Conservation (phyloP, 306 rosid genomes). For the Begonia fuchsioides region DNA sequence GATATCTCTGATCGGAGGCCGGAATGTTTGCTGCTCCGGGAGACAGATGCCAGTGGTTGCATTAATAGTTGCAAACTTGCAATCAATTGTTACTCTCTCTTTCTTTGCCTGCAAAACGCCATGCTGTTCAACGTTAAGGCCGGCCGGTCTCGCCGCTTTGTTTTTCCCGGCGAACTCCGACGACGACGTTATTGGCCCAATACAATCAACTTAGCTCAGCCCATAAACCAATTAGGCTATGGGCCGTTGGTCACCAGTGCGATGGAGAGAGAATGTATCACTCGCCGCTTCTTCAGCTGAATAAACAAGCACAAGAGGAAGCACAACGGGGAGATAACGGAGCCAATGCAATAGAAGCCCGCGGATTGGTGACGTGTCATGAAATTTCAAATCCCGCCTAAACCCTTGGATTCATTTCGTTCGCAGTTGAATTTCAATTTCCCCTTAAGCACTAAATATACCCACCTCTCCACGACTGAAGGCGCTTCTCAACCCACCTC, state of each 20-base stretch:
- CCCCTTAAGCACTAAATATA: constrained; percentile 26
- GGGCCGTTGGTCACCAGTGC: not conserved
- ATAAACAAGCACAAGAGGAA: constrained; percentile 11
- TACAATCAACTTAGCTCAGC: not conserved
- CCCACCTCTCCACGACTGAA: constrained; percentile 12
- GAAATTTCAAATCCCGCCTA: constrained; percentile 76
- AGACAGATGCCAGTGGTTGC: too few species aligned
- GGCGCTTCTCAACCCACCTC: constrained; percentile 1
- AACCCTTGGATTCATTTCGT: constrained; percentile 63
- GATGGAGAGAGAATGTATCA: not conserved
- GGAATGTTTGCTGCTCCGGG: constrained; percentile 78
- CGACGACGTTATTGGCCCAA: too few species aligned
- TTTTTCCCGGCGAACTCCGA: too few species aligned
- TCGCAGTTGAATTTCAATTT: constrained; percentile 83
- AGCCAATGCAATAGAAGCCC: constrained; percentile 22
- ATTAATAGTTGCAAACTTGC: too few species aligned
- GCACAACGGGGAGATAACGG: not conserved
- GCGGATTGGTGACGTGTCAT: constrained; percentile 61
- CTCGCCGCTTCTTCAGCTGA: not conserved
- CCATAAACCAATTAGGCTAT: not conserved
- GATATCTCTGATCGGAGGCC: constrained; percentile 84
- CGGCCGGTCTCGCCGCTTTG: too few species aligned
- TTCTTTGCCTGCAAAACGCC: too few species aligned
- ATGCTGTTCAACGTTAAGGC: too few species aligned
- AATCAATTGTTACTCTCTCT: too few species aligned